Evolutionary conservation across 371 early-diverging fungal species (phyloP).

Genomic region (Batkoa obscura): DNA sequence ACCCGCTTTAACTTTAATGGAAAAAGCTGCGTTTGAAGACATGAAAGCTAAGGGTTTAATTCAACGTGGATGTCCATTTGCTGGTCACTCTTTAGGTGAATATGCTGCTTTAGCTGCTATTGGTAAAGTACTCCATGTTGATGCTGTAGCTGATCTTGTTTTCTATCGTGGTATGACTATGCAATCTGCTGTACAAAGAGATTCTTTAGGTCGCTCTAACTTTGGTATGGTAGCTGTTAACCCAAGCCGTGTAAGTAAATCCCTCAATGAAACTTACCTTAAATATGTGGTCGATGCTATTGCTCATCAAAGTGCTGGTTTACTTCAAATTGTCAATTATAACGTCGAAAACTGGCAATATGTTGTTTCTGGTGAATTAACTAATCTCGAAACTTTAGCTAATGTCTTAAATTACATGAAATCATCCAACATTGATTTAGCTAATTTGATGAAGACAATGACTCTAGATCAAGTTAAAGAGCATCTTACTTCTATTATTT

Average conservation of each 20-base stretch:
- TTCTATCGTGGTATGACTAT: slow-evolving; percentile 96
- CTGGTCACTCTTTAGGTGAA: slow-evolving; percentile 94
- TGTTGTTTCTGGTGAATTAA: slow-evolving; percentile 78
- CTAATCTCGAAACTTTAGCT: slow-evolving; percentile 59
- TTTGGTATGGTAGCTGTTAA: slow-evolving; percentile 93
- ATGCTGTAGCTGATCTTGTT: slow-evolving; percentile 75
- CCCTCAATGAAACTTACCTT: slow-evolving; percentile 71
- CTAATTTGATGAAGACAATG: slow-evolving; percentile 68
- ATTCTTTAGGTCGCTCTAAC: slow-evolving; percentile 58
- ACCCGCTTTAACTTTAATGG: slow-evolving; percentile 79
- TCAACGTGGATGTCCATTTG: slow-evolving; percentile 66
- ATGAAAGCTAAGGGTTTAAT: slow-evolving; percentile 77
- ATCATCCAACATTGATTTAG: slow-evolving; percentile 54
- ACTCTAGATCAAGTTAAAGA: slow-evolving; percentile 75
- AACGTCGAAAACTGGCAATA: slow-evolving; percentile 94
- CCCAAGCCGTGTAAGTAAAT: slow-evolving; percentile 71
- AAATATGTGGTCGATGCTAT: slow-evolving; percentile 65
- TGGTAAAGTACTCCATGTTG: slow-evolving; percentile 72
- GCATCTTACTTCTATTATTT: slow-evolving; percentile 59
- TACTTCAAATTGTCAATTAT: slow-evolving; percentile 91
- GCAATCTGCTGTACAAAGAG: slow-evolving; percentile 85
- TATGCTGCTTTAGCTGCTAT: slow-evolving; percentile 85
- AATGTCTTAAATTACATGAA: slow-evolving; percentile 50
- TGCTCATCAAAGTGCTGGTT: slow-evolving; percentile 47
- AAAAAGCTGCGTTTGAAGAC: slow-evolving; percentile 82